Evolutionary conservation across 2,329 filamentous ascomycete species (phyloP), one percentile per base, ranked within the genome.

Genomic region (Fonsecaea nubica): DNA sequence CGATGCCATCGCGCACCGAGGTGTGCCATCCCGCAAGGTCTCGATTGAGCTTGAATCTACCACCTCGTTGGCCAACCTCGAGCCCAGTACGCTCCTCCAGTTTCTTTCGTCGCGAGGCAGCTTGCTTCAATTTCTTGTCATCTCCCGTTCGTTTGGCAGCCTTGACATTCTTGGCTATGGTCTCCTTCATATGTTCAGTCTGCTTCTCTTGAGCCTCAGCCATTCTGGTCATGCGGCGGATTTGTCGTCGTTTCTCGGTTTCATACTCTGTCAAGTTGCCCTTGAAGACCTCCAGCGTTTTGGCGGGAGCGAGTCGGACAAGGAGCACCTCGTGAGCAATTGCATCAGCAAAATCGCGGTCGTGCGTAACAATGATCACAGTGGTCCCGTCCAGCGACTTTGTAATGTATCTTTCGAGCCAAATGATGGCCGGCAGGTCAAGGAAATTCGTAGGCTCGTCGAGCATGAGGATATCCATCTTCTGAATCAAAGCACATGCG

Each of bases 381-480:
- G 92, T 95, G 0, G 83, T 86, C 21, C 87, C 84, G 3, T 83
- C 82, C 2, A 89, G 77, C 0, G 84, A 80, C 42, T 85, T 81
- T 60, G 80, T 80, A 9, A 96, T 85, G 74, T 93, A 89, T 12
- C 85, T 85, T 74, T 96, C 90, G 0, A 97, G 82, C 92, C 92
- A 96, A 63, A 96, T 87, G 64, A 96, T 93, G 0, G 91, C 91
- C 0, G 93, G 84, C 0, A 96, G 81, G 74, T 96, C 92, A 1
- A 96, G 84, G 75, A 92, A 96, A 74, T 96, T 96, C 38, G 92
- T 96, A 0, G 92, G 92, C 75, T 96, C 92, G 76, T 96, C 92
- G 1, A 96, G 86, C 58, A 96, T 89, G 65, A 96, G 82, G 2
- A 96, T 87, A 71, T 96, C 92, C 0, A 89, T 86, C 7, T 89